phyloP scores from a whole-genome alignment of 2,329 filamentous ascomycete genomes.

The Fusarium paranaense region DNA sequence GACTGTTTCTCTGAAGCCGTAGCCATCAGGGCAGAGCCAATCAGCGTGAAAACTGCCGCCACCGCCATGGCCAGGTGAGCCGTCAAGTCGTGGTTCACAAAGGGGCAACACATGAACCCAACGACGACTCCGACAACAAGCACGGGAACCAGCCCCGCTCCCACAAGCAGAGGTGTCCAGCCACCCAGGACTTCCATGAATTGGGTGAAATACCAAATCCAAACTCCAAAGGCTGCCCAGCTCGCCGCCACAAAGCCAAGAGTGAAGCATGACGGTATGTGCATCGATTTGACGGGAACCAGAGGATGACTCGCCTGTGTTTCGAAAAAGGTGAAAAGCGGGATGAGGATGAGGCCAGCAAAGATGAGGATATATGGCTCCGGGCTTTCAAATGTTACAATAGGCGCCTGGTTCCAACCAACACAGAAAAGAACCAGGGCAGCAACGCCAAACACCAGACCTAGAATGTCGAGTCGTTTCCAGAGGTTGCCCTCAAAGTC shows the following conservation, averaged over 20 bases:
- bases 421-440: slow-evolving; percentile 36
- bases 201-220: slow-evolving; percentile 43
- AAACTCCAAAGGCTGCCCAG: slow-evolving; percentile 41
- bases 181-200: slow-evolving; percentile 39
- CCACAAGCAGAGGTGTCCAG: slow-evolving; percentile 35
- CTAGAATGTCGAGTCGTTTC: slow-evolving; percentile 39
- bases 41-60: slow-evolving; percentile 31
- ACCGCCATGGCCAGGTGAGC: slow-evolving; percentile 32
- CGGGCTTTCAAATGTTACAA: slow-evolving; percentile 28
- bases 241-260: slow-evolving; percentile 33
- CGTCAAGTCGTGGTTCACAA: slow-evolving; percentile 29
- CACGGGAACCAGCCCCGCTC: slow-evolving; percentile 39
- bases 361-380: slow-evolving; percentile 37
- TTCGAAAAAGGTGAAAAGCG: slow-evolving; percentile 34
- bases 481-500: slow-evolving; percentile 41
- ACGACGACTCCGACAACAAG: slow-evolving; percentile 30
- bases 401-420: slow-evolving; percentile 43
- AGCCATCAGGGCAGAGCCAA: slow-evolving; percentile 39
- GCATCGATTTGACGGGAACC: slow-evolving; percentile 38
- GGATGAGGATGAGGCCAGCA: slow-evolving; percentile 26
- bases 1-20: slow-evolving; percentile 36
- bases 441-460: slow-evolving; percentile 20
- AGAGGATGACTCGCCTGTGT: slow-evolving; percentile 36
- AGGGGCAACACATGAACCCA: slow-evolving; percentile 30
- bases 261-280: slow-evolving; percentile 22